Evolutionary conservation across 1,284 basidiomycete species (phyloP).

Genomic region (Athelia sp.): DNA sequence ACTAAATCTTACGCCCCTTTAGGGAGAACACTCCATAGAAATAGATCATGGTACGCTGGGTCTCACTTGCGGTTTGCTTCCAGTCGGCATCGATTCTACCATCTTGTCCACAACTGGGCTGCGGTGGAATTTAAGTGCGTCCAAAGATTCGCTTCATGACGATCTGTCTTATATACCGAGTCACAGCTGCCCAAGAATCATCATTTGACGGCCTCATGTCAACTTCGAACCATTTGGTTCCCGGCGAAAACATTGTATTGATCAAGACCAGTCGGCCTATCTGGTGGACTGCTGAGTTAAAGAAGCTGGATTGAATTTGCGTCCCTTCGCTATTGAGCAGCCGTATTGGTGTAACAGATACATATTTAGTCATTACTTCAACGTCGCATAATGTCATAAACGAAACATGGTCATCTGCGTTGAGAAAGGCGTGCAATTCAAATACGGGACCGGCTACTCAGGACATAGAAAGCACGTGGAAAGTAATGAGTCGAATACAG

Average conservation of each 20-base stretch:
- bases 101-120: constrained; percentile 80
- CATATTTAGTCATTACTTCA: no score
- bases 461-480: no score
- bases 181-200: constrained; percentile 53
- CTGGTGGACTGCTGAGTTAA: constrained; percentile 82
- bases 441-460: constrained; percentile 11
- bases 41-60: constrained; percentile 76
- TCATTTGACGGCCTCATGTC: constrained; percentile 82
- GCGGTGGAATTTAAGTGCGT: constrained; percentile 82
- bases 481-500: no score
- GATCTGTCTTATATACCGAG: background rate
- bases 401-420: no score
- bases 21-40: constrained; percentile 79
- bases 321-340: no score
- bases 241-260: constrained; percentile 53
- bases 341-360: no score
- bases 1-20: constrained; percentile 7
- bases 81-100: constrained; percentile 78
- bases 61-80: constrained; percentile 89
- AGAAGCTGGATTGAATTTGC: constrained; percentile 6
- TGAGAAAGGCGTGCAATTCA: no score
- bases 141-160: no score
- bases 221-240: constrained; percentile 87
- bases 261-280: constrained; percentile 80
- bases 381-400: no score